A percentile compares a stretch with the other conserved stretches of the same genome.
Conservation (phyloP, 2,329 filamentous ascomycete genomes). For the Knoxdaviesia capensis region DNA sequence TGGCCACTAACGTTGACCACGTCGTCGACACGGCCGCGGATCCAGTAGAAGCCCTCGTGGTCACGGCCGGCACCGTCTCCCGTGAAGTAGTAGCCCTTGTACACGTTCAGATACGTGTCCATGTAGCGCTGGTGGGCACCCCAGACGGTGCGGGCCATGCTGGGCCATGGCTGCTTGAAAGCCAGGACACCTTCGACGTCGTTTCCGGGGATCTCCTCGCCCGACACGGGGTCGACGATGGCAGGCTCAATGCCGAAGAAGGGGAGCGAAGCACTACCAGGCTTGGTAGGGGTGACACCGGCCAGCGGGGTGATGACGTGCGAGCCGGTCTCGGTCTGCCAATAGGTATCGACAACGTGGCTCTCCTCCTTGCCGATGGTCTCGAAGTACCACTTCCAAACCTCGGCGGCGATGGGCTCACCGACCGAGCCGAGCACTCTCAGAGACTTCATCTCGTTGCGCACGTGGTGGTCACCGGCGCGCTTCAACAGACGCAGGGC, state of each 20-base stretch:
- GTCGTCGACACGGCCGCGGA: conserved; percentile 92
- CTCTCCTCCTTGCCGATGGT: conserved; percentile 82
- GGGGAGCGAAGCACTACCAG: conserved; percentile 81
- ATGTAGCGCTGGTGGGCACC: conserved; percentile 96
- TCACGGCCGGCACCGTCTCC: conserved; percentile 90
- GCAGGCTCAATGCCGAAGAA: conserved; percentile 98
- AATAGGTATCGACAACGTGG: conserved; percentile 95
- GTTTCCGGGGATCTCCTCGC: conserved; percentile 83
- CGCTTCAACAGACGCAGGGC: conserved; percentile 86
- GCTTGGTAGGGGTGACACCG: conserved; percentile 89
- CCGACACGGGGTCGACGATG: conserved; percentile 91
- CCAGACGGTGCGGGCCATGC: conserved; percentile 96
- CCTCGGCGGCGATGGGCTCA: conserved; percentile 91
- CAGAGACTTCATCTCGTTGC: conserved; percentile 72
- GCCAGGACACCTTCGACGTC: conserved; percentile 93
- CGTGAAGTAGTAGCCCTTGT: conserved; percentile 95
- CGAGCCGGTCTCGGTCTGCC: conserved; percentile 97
- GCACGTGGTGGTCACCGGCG: conserved; percentile 81
- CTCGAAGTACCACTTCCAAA: conserved; percentile 99
- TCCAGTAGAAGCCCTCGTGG: conserved; percentile 99
- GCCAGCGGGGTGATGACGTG: conserved; percentile 88
- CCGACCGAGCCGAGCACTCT: conserved; percentile 86
- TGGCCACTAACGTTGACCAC: conserved; percentile 97
- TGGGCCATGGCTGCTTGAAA: conserved; percentile 96
- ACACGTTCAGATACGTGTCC: conserved; percentile 96